Conservation (phyloP, 345 rosid genomes). For the Gossypium mustelinum region DNA sequence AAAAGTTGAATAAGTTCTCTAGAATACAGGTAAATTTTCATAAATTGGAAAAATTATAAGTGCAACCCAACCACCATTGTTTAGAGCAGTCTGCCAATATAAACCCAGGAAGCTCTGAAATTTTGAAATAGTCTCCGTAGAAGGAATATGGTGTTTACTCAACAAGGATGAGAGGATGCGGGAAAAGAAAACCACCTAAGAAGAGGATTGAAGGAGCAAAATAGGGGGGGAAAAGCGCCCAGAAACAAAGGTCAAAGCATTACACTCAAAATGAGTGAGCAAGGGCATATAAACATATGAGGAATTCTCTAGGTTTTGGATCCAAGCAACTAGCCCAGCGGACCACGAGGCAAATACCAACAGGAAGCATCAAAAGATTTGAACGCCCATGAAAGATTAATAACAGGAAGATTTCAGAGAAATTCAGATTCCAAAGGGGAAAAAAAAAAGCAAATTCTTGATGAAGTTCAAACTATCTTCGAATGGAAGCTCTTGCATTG, state of each 20-base stretch:
- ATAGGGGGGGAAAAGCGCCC: neutral
- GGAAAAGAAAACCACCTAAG: neutral
- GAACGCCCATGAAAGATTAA: conserved; percentile 14
- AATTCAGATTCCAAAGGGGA: conserved; percentile 20
- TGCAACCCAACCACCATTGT: neutral
- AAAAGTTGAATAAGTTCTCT: conserved; percentile 2
- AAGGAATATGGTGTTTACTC: neutral
- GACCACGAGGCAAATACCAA: conserved; percentile 10
- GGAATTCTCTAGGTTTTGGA: neutral
- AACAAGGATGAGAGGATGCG: neutral
- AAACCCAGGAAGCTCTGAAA: conserved; percentile 16
- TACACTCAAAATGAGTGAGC: neutral
- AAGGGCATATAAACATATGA: neutral
- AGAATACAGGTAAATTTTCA: neutral
- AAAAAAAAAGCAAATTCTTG: conserved; percentile 23
- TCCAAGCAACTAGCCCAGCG: conserved; percentile 7
- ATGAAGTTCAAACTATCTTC: conserved; percentile 33
- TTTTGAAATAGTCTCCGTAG: neutral
- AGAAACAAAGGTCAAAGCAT: neutral
- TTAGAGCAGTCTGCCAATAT: conserved; percentile 5
- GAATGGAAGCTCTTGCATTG: conserved; percentile 47
- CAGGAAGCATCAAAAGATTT: neutral
- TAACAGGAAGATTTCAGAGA: conserved; percentile 8
- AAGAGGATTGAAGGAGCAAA: neutral
- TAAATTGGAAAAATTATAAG: conserved; percentile 11